Base-by-base conservation (phyloP, 768 basidiomycete genomes). In the Paxillus involutus region DNA sequence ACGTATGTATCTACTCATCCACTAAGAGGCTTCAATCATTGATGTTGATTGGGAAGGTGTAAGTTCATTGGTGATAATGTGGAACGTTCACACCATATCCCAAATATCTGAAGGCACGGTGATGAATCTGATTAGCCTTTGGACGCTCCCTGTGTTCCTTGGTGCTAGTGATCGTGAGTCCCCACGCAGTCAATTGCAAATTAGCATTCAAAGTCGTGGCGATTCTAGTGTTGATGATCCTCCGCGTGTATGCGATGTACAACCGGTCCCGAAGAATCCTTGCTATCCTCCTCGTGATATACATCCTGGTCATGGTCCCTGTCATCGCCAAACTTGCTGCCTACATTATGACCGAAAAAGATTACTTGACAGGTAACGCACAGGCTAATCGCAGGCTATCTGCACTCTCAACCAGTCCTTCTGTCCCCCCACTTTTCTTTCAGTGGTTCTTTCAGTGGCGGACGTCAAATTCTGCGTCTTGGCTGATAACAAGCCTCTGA, bases 231-330 rank as follows among this genome's bases (percentile, higher is more conserved):
- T 42, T 60, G 32, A 66, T 66, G 64, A 59, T 66, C 47, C 30
- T 66, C 7, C 59, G 64, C 0, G 54, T 67, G 12, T 67, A 66
- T 30, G 62, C 65, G n/a, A 53, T 67, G 51, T 66, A 66, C 37
- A 17, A 39, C 17, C 47, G 37, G 36, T 61, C 61, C 16, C 61
- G 16, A 51, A 26, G 44, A 12, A 26, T 65, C 30, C 43, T 65
- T 8, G 43, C 48, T 8, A n/a, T 55, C 19, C 57, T 55, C 19
- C 57, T 66, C 4, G 44, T 46, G 16, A 8, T 59, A 26, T 65
- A 63, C 12, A 44, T 12, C 8, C n/a, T 39, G 6, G 53, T 44
- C 10, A 21, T 66, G 9, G 3, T 40, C 39, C 39, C 56, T 11
- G 51, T 49, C 10, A 6, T 13, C 12, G 3, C 47, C 9, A 35